Conservation (phyloP, 768 basidiomycete species). For the Arthromyces matolae region DNA sequence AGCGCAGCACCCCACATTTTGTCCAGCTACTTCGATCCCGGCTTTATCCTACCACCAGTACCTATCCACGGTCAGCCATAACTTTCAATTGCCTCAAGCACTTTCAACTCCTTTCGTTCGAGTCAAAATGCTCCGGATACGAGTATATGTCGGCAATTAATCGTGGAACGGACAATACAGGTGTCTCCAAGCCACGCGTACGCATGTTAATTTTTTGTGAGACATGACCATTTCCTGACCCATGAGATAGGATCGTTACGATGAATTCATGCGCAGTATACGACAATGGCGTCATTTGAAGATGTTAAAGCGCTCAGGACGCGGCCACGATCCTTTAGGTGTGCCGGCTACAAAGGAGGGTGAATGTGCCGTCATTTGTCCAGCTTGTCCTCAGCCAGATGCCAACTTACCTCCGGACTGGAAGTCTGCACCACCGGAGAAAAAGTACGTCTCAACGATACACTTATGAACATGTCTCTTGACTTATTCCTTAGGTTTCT, state of each 20-base stretch:
- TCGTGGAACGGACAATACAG: slow-evolving; percentile 8
- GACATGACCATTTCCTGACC: too few species aligned
- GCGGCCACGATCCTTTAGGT: slow-evolving; percentile 13
- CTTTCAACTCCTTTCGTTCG: slow-evolving; percentile 8
- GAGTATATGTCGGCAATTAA: slow-evolving; percentile 5
- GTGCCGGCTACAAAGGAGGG: slow-evolving; percentile 12
- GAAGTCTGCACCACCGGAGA: slow-evolving; percentile 11
- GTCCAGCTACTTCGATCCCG: slow-evolving; percentile 7
- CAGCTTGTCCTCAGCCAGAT: slow-evolving; percentile 26
- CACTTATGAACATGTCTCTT: background rate
- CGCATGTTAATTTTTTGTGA: too few species aligned
- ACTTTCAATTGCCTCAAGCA: slow-evolving; percentile 6
- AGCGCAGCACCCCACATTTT: background rate
- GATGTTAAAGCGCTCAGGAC: slow-evolving; percentile 12
- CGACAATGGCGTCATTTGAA: slow-evolving; percentile 14
- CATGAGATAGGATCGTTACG: slow-evolving; percentile 15
- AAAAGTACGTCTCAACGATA: slow-evolving; percentile 8
- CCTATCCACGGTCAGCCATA: slow-evolving; percentile 1
- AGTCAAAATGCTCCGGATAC: slow-evolving; percentile 7
- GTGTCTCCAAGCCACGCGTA: slow-evolving; percentile 2
- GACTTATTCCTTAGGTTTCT: slow-evolving; percentile 13
- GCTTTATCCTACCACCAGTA: slow-evolving; percentile 2
- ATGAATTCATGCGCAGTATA: slow-evolving; percentile 1
- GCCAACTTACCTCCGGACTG: slow-evolving; percentile 23
- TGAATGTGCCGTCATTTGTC: slow-evolving; percentile 22